A percentile compares a stretch with the other conserved stretches of the same genome.
phyloP scores from a whole-genome alignment of 495 filamentous ascomycete genomes.

The Neurospora africana region DNA sequence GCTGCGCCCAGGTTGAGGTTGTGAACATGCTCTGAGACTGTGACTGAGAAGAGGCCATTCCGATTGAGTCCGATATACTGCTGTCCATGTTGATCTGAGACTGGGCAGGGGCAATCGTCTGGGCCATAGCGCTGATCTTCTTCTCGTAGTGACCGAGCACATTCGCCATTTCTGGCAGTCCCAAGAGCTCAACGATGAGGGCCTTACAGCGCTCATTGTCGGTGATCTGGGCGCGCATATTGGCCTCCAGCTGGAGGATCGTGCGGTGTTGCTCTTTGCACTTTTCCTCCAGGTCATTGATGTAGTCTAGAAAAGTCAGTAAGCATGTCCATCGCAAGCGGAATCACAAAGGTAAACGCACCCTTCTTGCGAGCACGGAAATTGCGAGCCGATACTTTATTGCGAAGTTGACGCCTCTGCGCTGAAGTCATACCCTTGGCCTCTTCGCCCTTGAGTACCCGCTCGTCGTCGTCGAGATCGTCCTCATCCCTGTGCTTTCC shows the following conservation, averaged over 20 bases:
- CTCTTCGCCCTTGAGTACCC: conserved; percentile 84
- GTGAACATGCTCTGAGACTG: background rate
- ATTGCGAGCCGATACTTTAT: conserved; percentile 95
- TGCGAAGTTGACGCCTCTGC: conserved; percentile 84
- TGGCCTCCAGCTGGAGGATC: background rate
- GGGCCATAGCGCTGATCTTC: background rate
- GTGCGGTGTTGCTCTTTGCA: background rate
- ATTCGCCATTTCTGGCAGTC: background rate
- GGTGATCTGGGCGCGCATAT: background rate
- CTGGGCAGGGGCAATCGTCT: background rate
- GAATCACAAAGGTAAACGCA: conserved; percentile 32
- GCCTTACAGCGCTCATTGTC: background rate
- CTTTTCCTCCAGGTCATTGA: background rate
- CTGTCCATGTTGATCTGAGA: background rate
- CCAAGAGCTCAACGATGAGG: background rate
- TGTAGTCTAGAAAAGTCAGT: background rate
- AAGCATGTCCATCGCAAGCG: background rate
- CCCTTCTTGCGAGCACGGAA: conserved; percentile 95
- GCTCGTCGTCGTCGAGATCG: conserved; percentile 97
- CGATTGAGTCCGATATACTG: background rate
- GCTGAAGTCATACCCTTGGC: conserved; percentile 95
- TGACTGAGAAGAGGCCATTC: background rate
- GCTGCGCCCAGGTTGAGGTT: background rate
- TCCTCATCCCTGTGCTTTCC: conserved; percentile 53
- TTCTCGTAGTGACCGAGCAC: background rate